Base-by-base conservation (phyloP, 441 rosid species). In the Viola pubescens region DNA sequence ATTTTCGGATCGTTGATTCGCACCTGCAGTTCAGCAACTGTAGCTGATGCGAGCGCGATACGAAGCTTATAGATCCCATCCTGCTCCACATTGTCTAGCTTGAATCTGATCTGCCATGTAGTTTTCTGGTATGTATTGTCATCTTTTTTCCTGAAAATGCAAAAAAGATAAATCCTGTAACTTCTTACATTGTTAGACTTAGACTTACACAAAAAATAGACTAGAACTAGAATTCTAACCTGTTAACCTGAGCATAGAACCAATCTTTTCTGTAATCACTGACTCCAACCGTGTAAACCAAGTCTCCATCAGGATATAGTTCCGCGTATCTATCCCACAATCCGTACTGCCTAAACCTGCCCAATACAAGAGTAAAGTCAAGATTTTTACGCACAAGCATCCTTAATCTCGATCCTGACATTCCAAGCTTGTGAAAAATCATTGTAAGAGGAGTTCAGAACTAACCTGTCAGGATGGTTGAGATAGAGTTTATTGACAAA, bases 391-490 rank as follows among this genome's bases (percentile, higher is more conserved):
- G 34, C 3, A 2, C 34, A 26, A 26, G 34, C 34, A 26, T 26
- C 34, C 34, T 26, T 26, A 26, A 26, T 26, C 34, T 26, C 34
- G 2, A 26, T 26, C 34, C 34, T 26, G 34, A 26, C 3, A 26
- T 26, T 26, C 2, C 34, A 26, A 26, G 2, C 34, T 26, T 26
- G 3, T 26, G 34, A 26, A 26, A 26, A 26, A 26, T 26, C 34
- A 26, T 26, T 26, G 34, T 26, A 26, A 26, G 34, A 26, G 2
- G 34, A 26, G 2, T 26, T 26, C 43, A 26, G 19, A 13, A 41
- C 67, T 56, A 55, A 91, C 96, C 79, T 82, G 59, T 92, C 95
- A 61, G 89, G 94, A 70, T 86, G 94, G 62, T 79, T 73, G 48
- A 86, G 50, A 49, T 72, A 91, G 54, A 89, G 83, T 45, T 79